Base-by-base conservation (phyloP, 208 protist genomes). In the Trypanosoma congolense region DNA sequence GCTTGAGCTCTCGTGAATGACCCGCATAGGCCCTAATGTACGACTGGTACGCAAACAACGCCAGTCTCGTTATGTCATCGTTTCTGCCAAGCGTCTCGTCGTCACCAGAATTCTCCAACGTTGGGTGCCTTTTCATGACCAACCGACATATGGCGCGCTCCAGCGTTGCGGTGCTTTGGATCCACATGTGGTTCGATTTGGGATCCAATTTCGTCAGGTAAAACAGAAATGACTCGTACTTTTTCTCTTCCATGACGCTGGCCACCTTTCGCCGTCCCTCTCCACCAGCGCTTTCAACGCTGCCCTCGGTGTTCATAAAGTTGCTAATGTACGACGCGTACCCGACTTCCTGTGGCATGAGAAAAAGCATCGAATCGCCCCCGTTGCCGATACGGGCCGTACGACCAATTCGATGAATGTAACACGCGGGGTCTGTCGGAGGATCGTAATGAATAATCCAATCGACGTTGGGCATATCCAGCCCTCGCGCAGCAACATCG, bases 21-120 rank as follows among this genome's bases (percentile, higher is more conserved):
- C 92, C 96, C 2, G 96, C 93, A 73, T 99, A 99, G n/a, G 96
- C 76, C 50, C 97, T 88, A 44, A 99, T 73, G 70, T 98, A 99
- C 14, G 87, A 96, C 49, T 97, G 95, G 74, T 99, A 99, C 14
- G 94, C 98, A 52, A 99, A 98, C 16, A 95, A 59, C 3, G 97
- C 96, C 8, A 87, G 80, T 45, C 94, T 89, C 63, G 96, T 77
- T 9, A 99, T 76, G 61, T 98, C 98, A 73, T 99, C 98, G 66
- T 97, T 96, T 64, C 87, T 83, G 28, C 61, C 69, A 8, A n/a
- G n/a, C n/a, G 96, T 70, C 0, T 97, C 62, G 35, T 59, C 46
- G 16, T 46, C 35, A 21, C 9, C 16, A 2, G 9, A 19, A 21
- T 29, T 30, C n/a, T 40, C 18, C 22, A 22, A 14, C 45, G 22